Base-by-base conservation (phyloP, 23 red algal species). In the Gracilaria caudata region DNA sequence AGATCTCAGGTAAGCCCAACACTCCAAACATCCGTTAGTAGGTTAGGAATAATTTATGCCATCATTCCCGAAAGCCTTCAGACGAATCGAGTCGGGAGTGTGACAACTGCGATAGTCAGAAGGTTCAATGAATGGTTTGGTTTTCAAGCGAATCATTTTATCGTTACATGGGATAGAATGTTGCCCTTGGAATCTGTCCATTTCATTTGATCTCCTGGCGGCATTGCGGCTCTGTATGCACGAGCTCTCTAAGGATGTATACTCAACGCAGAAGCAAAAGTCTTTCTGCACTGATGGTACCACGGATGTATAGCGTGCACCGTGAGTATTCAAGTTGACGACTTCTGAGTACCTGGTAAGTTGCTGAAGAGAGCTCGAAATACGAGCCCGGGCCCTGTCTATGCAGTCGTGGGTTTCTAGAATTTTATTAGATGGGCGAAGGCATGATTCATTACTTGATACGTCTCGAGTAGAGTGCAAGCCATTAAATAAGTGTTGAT, bases 281-380 rank as follows among this genome's bases (percentile, higher is more conserved):
- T 25, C 21, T 75, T 2, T 75, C 70, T 75, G 70, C 70, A 0
- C 70, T 75, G 70, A 75, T 75, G 70, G 29, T 75, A 29, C 38
- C 70, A 47, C 37, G 70, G 70, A 29, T 75, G 70, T 75, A 49
- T 75, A 13, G 70, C 70, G 70, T 75, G 70, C 70, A 75, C 37
- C 70, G 43, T 75, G 70, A 10, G 37, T 46, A 75, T 47, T 73
- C 68, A 75, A 75, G 70, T 45, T 75, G 70, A 75, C 37, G 70
- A 75, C 70, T 29, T 28, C 40, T 46, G 37, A 75, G 70, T 75
- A 75, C 70, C 70, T 75, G 70, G 70, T 75, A 75, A 75, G 70
- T 75, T 75, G 25, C 70, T 75, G 70, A 75, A 75, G 70, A 75
- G 70, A 75, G 43, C 70, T 75, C 38, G 70, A 75, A 75, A 21